Conservation (phyloP, 116 monocot species). For the Trichopus zeylanicus region DNA sequence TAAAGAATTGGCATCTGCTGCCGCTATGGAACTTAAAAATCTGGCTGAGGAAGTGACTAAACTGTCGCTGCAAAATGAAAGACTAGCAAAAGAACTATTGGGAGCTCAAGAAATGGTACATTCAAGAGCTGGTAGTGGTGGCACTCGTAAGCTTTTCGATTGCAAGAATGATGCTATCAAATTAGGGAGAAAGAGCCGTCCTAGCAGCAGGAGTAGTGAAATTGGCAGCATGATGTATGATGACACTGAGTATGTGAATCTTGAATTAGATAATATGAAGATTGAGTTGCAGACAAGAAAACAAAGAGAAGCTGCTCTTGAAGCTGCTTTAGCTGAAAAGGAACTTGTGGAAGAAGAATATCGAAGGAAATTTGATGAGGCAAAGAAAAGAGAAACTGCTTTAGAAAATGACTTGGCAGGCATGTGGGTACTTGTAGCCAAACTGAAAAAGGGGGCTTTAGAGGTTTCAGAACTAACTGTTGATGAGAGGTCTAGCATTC, state of each 20-base stretch:
- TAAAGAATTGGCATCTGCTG: constrained; percentile 96
- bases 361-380: constrained; percentile 65
- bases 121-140: constrained; percentile 30
- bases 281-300: constrained; percentile 60
- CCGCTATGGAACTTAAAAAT: constrained; percentile 90
- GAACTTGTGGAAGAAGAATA: constrained; percentile 72
- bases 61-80: constrained; percentile 91
- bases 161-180: constrained; percentile 30
- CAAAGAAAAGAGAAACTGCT: constrained; percentile 68
- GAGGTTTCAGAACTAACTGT: constrained; percentile 39
- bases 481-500: constrained; percentile 41
- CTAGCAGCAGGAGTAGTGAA: constrained; percentile 34
- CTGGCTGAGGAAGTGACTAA: constrained; percentile 89
- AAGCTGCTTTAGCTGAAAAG: constrained; percentile 74
- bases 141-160: constrained; percentile 27
- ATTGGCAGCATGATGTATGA: constrained; percentile 16
- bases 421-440: constrained; percentile 99
- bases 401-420: constrained; percentile 92
- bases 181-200: constrained; percentile 39
- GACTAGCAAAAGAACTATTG: constrained; percentile 55
- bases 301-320: constrained; percentile 66
- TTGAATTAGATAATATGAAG: constrained; percentile 61
- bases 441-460: constrained; percentile 68
- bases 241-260: constrained; percentile 40
- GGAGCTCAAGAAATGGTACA: constrained; percentile 38